Base-by-base conservation (phyloP, 106 monocot genomes). In the Acorus calamus region DNA sequence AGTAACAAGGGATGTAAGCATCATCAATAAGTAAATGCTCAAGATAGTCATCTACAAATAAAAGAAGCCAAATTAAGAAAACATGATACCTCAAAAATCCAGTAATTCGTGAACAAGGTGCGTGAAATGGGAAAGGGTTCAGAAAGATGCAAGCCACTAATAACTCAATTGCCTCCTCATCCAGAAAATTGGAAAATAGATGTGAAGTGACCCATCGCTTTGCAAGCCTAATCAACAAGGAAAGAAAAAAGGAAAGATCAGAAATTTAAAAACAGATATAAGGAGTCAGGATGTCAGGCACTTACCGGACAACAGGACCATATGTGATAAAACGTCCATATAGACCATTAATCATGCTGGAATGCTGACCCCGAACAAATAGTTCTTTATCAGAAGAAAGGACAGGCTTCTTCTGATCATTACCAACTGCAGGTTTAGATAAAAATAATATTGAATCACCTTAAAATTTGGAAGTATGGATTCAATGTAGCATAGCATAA, bases 301-400 rank as follows among this genome's bases (percentile, higher is more conserved):
- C 69, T 79, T 44, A 91, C 94, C 94, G 77, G 6, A 92, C 98
- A 78, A 92, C 88, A 4, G 91, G 73, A 4, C 88, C 91, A 79
- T 85, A 98, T 55, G 73, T 67, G 52, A 85, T 87, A 59, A 76
- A 86, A 49, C 85, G 73, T 6, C 98, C 92, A 63, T 88, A 77
- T 65, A 98, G 60, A 62, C 92, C 98, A 92, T 98, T 91, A 55
- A 92, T 92, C 92, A 98, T 98, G 65, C 98, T 92, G 41, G 98
- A 78, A 71, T 98, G 98, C 63, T 98, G 98, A 56, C 92, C 83
- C 8, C 77, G 80, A 5, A 88, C 53, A 55, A 92, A 92, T 14
- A 98, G 71, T 53, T 88, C 77, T 69, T 85, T 84, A 51, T 98
- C 98, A 62, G 71, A 54, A 49, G 77, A 77, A 54, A 68, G 49